Percentiles rank a stretch among this genome's conserved stretches.
Conservation (phyloP, 495 filamentous ascomycete species). For the Polyplosphaeria fusca region DNA sequence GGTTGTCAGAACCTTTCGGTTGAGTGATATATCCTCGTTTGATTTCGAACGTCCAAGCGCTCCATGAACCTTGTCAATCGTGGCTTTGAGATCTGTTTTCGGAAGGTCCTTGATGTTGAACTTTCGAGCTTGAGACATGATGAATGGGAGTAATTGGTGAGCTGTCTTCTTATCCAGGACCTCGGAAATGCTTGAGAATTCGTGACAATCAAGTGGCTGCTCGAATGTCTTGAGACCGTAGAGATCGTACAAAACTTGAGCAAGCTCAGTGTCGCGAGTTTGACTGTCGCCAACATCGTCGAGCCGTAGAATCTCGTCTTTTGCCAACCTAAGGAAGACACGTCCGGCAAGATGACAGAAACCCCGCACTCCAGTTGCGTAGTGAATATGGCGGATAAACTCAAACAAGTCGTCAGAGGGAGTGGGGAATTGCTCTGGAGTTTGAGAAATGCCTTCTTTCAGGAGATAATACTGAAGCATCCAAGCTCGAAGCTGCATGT, state of each 20-base stretch:
- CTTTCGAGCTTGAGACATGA: constrained; percentile 72
- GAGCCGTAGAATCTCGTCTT: constrained; percentile 58
- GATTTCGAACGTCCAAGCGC: constrained; percentile 64
- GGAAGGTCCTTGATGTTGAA: constrained; percentile 88
- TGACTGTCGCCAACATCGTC: constrained; percentile 44
- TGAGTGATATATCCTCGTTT: constrained; percentile 66
- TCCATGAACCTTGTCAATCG: constrained; percentile 85
- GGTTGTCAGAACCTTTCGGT: constrained; percentile 67
- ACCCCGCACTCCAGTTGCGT: constrained; percentile 78
- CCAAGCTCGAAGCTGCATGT: constrained; percentile 89
- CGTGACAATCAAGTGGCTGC: constrained; percentile 61
- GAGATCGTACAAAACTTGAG: constrained; percentile 84
- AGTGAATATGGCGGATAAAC: constrained; percentile 73
- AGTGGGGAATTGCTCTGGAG: constrained; percentile 56
- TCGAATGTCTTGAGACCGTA: constrained; percentile 78
- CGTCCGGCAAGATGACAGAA: constrained; percentile 83
- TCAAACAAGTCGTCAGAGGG: constrained; percentile 68
- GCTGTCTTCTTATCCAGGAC: constrained; percentile 73
- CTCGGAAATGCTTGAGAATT: constrained; percentile 73
- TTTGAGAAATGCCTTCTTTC: constrained; percentile 70
- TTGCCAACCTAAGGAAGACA: constrained; percentile 83
- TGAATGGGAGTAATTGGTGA: constrained; percentile 72
- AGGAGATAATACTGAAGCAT: constrained; percentile 71
- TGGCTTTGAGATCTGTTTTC: constrained; percentile 80
- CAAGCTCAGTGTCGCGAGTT: constrained; percentile 59